Evolutionary conservation across 2,329 filamentous ascomycete species (phyloP), one percentile per base, ranked within the genome.

Genomic region (Epicoccum nigrum): DNA sequence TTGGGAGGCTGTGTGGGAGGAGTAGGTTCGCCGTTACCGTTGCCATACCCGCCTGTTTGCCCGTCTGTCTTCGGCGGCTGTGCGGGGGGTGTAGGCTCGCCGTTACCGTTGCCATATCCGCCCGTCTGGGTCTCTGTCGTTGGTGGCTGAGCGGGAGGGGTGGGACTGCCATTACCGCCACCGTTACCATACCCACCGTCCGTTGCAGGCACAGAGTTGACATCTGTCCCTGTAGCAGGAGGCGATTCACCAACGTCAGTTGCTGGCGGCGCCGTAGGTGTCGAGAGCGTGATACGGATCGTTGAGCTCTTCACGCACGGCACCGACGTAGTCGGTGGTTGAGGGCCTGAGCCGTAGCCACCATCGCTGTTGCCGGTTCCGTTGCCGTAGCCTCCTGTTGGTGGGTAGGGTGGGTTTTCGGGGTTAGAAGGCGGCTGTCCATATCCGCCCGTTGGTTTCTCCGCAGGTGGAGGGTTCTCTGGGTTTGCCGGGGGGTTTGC

Each of bases 271-370:
- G 23, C 28, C 4, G 47, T 21, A 7, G 41, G n/a, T 4, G 33
- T 51, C n/a, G 47, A 51, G 32, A 51, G 35, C 8, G 48, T 51
- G 37, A 51, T 38, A 31, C 48, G 48, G 9, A 51, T 12, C 1
- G 48, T 51, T 12, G 34, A 13, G 2, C 30, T 27, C 23, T 8
- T 46, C 5, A 25, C 32, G 19, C 48, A 51, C 3, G 23, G 16
- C 2, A 42, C 37, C 2, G 48, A 42, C 12, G 41, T 31, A 7
- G 31, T 30, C 12, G 30, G 25, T 7, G 28, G 39, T 8, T 38
- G 25, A 7, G 16, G n/a, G 3, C 32, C 17, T 27, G 11, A n/a
- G n/a, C 33, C 32, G 31, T 38, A 45, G 3, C n/a, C 40, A 11
- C 13, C 17, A 7, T 13, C 42, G 12, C 12, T 20, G 34, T 9